Evolutionary conservation across 2,329 filamentous ascomycete genomes (phyloP), one percentile per base, ranked within the genome.

Genomic region (Penicillium sp.): DNA sequence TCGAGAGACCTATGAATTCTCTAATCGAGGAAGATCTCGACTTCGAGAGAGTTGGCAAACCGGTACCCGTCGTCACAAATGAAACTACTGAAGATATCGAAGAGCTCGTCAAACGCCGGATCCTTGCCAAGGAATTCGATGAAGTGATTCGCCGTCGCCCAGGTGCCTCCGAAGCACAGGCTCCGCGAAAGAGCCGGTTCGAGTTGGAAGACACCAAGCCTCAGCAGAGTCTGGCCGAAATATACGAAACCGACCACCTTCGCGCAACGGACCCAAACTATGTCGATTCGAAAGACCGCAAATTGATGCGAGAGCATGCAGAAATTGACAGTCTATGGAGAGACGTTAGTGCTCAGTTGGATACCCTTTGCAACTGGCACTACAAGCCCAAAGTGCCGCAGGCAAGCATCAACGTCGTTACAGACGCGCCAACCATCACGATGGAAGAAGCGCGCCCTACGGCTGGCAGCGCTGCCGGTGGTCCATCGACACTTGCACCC

Each of bases 381-480:
- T 96, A 95, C 80, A 91, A 89, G 71, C 93, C 93, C 46, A 95
- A 91, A 74, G 85, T 88, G 9, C 80, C 86, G 1, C 86, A 86
- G 44, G 83, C 89, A n/a, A 82, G 82, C 40, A 81, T 98, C 55
- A 91, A 88, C 38, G 87, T 96, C 47, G 86, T 96, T 29, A 81
- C 89, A 24, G 92, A 97, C 71, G 88, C 93, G 3, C 89, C 91
- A n/a, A 89, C 88, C 3, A 85, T 97, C 57, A 80, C 82, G 58
- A 95, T 97, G 87, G 93, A 98, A 75, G 93, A 98, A 66, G 92
- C 90, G 1, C 87, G 95, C 62, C 92, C 93, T 6, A 86, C 87
- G 13, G 87, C 88, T 38, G 84, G 85, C 63, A 88, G 87, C 37
- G 81, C 79, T 40, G 76, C 82, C 56, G 66, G 65, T 24, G 70